A percentile compares a stretch with the other conserved stretches of the same genome.
These are phyloP conservation scores for Leptodermis oblonga DNA, from an alignment of 257 asterid genomes.

Conservation along the genomic window DNA sequence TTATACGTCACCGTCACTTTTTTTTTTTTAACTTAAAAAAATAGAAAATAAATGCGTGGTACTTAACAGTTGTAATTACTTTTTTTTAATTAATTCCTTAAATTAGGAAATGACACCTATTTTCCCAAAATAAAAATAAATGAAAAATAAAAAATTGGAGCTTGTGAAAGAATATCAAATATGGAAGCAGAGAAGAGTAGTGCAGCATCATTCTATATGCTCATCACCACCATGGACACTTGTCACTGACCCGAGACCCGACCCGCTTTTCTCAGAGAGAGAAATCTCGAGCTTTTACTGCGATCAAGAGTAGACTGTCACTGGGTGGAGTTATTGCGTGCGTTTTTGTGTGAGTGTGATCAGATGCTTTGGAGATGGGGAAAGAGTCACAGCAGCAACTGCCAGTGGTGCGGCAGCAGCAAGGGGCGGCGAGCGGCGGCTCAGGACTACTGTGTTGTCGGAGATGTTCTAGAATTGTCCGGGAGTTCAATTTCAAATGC, in stretches of 20 bases:
- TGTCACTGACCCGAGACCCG: conserved; percentile 33
- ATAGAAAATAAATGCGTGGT: not conserved
- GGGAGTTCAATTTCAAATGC: conserved; percentile 48
- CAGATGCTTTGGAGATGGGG: conserved; percentile 90
- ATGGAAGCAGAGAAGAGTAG: not conserved
- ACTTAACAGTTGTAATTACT: not conserved
- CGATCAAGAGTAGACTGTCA: conserved; percentile 6
- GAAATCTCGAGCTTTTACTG: not conserved
- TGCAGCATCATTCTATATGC: not conserved
- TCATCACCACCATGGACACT: conserved; percentile 23
- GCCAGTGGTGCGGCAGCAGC: conserved; percentile 54
- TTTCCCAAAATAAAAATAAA: not conserved
- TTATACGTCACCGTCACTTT: not conserved
- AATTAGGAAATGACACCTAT: not conserved
- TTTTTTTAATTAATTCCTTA: not conserved
- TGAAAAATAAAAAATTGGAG: not conserved
- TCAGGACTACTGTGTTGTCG: conserved; percentile 44
- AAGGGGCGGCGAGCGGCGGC: conserved; percentile 12
- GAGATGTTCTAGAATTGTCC: conserved; percentile 40
- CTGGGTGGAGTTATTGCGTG: conserved; percentile 7
- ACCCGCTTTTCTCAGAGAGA: conserved; percentile 33
- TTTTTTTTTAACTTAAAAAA: not conserved
- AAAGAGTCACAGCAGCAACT: conserved; percentile 50
- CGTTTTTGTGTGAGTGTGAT: conserved; percentile 12
- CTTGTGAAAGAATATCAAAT: not conserved